Base-by-base conservation (phyloP, 192 early-diverging fungal species). In the Entrophospora sp. region DNA sequence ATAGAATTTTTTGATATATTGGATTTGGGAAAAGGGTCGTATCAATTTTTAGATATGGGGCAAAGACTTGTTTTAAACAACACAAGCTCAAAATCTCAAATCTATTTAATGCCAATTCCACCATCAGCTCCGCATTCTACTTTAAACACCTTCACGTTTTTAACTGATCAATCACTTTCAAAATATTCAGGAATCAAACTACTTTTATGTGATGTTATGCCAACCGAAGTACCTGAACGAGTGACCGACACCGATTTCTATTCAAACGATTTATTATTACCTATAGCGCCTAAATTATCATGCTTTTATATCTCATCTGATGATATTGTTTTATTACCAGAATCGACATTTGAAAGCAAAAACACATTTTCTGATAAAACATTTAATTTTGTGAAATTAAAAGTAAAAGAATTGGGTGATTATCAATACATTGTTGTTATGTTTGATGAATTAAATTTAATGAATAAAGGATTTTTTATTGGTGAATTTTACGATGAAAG, bases 381-480 rank as follows among this genome's bases (percentile, higher is more conserved):
- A 0, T 78, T 78, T 57, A 66, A 60, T 25, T 79, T 70, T 68
- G 38, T 76, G 5, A 70, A 71, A 36, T 66, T 79, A 22, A 46
- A 61, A 13, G 71, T 72, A 30, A 36, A 37, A 25, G 77, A 76
- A 59, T 70, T 75, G 70, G 53, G 64, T 14, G 68, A 65, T 16
- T 76, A 74, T 61, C 64, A 73, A 31, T 79, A 70, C 57, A 36
- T 79, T 16, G 70, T 56, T 22, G 32, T 84, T 8, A 40, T 71
- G 27, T 69, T 82, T 68, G 49, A 71, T 12, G 61, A 73, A 28
- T 52, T 66, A 16, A n/a, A 24, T 27, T 18, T 30, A 16, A 57
- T 69, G 16, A 68, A n/a, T n/a, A n/a, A 67, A 18, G 75, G 75
- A 2, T 84, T 82, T 46, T 28, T 84, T 13, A 22, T 81, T 8